Percentiles rank a stretch among this genome's conserved stretches.
Conservation (phyloP, 78 protist species). For the Planoprotostelium fungivorum region DNA sequence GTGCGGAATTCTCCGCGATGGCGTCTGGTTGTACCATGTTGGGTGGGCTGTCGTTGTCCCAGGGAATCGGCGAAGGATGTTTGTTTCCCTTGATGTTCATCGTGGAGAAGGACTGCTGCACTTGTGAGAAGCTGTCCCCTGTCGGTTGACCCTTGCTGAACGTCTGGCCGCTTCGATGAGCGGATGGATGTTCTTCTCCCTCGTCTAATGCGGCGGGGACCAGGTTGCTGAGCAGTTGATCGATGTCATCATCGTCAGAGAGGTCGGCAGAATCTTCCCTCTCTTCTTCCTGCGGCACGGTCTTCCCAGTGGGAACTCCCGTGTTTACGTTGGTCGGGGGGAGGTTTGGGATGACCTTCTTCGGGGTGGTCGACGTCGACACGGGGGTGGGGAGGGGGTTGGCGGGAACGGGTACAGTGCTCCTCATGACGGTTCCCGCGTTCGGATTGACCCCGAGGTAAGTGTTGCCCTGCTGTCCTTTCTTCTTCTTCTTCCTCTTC, state of each 20-base stretch:
- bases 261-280: too few species aligned
- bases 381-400: not conserved
- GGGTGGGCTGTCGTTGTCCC: not conserved
- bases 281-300: not conserved
- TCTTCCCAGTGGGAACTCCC: not conserved
- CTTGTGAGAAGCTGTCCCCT: not conserved
- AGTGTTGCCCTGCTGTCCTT: not conserved
- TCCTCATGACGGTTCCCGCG: not conserved
- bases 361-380: not conserved
- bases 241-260: not conserved
- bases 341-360: not conserved
- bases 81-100: not conserved
- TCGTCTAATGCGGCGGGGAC: not conserved
- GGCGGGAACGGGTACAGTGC: not conserved
- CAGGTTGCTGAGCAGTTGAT: not conserved
- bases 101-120: not conserved
- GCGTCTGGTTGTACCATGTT: not conserved
- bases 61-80: too few species aligned
- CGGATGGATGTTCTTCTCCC: not conserved
- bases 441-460: not conserved
- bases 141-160: not conserved
- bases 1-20: too few species aligned
- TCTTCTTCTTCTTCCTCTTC: not conserved
- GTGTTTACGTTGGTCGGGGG: not conserved
- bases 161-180: not conserved